phyloP scores from a whole-genome alignment of 78 protist genomes.

The Neovahlkampfia damariscottae region DNA sequence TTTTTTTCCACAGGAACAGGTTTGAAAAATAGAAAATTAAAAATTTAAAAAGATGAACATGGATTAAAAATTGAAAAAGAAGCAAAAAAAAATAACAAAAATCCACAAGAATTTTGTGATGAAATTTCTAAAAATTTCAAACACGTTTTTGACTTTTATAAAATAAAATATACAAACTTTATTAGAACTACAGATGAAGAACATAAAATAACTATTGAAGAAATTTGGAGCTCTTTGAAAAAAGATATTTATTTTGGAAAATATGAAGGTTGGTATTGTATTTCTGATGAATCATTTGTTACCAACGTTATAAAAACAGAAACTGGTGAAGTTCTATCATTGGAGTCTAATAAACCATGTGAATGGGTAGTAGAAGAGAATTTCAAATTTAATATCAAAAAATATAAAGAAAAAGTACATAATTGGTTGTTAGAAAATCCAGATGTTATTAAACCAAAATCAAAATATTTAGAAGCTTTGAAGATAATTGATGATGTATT shows the following conservation, averaged over 20 bases:
- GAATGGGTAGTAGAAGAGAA: slow-evolving; percentile 20
- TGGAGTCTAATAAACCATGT: slow-evolving; percentile 3
- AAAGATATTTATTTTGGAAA: slow-evolving; percentile 65
- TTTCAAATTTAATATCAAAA: slow-evolving; percentile 42
- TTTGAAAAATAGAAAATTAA: too few relatives aligned
- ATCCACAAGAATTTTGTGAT: slow-evolving; percentile 54
- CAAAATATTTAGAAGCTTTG: slow-evolving; percentile 33
- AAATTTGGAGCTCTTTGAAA: slow-evolving; percentile 61
- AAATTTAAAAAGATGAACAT: too few relatives aligned
- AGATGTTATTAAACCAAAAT: slow-evolving; percentile 29
- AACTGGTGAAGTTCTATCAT: neutral
- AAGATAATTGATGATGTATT: neutral
- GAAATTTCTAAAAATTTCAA: slow-evolving; percentile 5
- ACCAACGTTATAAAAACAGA: slow-evolving; percentile 32
- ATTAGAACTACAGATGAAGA: slow-evolving; percentile 65
- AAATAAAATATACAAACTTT: slow-evolving; percentile 23
- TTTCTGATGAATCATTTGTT: slow-evolving; percentile 78
- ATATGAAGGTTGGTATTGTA: slow-evolving; percentile 89
- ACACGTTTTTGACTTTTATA: neutral
- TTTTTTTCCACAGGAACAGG: slow-evolving; percentile 76
- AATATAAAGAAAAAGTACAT: slow-evolving; percentile 20
- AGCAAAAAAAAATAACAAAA: slow-evolving; percentile 41
- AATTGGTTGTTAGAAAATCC: slow-evolving; percentile 25
- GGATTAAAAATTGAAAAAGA: slow-evolving; percentile 67
- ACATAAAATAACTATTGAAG: slow-evolving; percentile 28